Percentiles rank a stretch among this genome's conserved stretches.
Evolutionary conservation across 2,329 filamentous ascomycete species (phyloP).

Genomic region (Aureobasidium sp.): DNA sequence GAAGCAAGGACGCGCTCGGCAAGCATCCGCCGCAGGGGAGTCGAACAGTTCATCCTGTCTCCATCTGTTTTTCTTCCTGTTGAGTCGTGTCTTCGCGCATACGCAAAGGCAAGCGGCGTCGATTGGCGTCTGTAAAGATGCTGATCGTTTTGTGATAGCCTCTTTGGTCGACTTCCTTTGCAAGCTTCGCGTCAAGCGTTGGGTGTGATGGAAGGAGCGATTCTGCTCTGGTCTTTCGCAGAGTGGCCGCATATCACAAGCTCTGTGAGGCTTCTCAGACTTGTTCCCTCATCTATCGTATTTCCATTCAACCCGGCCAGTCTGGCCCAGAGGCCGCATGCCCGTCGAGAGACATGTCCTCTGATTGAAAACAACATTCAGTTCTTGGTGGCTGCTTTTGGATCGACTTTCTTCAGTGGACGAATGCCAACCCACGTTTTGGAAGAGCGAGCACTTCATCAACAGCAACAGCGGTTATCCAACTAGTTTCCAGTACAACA

Average conservation of each 20-base stretch:
- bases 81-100: not conserved
- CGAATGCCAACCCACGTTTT: not conserved
- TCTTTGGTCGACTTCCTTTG: not conserved
- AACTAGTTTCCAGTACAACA: slow-evolving; percentile 4
- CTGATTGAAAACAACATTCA: slow-evolving; percentile 8
- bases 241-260: not conserved
- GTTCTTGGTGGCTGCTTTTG: not conserved
- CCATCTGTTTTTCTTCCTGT: not conserved
- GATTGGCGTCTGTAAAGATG: not conserved
- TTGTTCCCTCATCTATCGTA: slow-evolving; percentile 1
- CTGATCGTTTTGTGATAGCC: not conserved
- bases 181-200: not conserved
- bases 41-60: not conserved
- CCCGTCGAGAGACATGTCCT: not conserved
- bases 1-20: slow-evolving; percentile 10
- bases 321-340: slow-evolving; percentile 6
- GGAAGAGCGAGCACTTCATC: not conserved
- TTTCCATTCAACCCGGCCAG: slow-evolving; percentile 3
- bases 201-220: not conserved
- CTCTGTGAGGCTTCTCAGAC: not conserved
- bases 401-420: not conserved
- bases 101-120: not conserved
- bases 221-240: not conserved
- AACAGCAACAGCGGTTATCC: not conserved
- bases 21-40: not conserved